Conservation (phyloP, 1,284 basidiomycete genomes). For the Moesziomyces globuligerus region DNA sequence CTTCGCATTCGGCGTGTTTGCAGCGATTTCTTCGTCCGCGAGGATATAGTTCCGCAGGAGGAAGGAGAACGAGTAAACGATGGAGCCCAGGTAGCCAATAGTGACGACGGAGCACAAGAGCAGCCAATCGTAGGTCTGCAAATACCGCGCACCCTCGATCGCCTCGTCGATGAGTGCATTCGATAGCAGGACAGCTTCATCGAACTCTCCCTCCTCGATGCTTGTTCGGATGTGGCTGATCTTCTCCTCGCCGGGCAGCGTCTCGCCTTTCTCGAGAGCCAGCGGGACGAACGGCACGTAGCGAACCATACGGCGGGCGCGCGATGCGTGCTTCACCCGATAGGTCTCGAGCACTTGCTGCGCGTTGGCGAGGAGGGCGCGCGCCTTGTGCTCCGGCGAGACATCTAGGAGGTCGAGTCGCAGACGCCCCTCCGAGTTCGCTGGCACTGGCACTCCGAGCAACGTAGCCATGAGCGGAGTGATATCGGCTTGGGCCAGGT, state of each 20-base stretch:
- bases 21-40: constrained; percentile 4
- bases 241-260: constrained; percentile 68
- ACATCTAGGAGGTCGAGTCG: constrained; percentile 64
- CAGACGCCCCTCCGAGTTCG: constrained; percentile 68
- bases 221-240: constrained; percentile 66
- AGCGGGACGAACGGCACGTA: constrained; percentile 49
- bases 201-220: constrained; percentile 69
- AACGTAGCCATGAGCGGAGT: constrained; percentile 76
- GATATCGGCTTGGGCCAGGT: constrained; percentile 86
- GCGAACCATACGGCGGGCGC: constrained; percentile 40
- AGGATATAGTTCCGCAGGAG: constrained; percentile 57
- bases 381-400: constrained; percentile 71
- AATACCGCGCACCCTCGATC: constrained; percentile 78
- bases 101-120: constrained; percentile 78
- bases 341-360: constrained; percentile 84
- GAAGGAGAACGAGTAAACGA: constrained; percentile 66
- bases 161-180: constrained; percentile 73
- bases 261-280: constrained; percentile 1
- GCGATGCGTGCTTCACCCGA: constrained; percentile 74
- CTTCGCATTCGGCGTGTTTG: neutral
- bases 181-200: constrained; percentile 72
- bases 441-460: constrained; percentile 57
- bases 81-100: constrained; percentile 81
- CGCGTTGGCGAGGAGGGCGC: constrained; percentile 77
- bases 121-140: constrained; percentile 84